Evolutionary conservation across 148 eudicot genomes (phyloP).

Genomic region (Heliosperma pusillum): DNA sequence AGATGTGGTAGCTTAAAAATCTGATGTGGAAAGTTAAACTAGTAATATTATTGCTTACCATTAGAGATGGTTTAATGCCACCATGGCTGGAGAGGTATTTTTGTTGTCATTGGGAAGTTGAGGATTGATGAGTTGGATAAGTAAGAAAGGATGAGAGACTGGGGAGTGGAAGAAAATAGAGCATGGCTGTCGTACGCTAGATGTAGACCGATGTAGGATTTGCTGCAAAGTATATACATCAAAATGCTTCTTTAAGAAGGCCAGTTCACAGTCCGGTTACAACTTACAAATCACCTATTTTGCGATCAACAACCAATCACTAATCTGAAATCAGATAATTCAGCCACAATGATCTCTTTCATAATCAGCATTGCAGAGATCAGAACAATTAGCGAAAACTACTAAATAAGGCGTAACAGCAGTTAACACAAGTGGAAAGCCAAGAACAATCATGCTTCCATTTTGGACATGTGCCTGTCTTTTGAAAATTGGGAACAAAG

Average conservation of each 20-base stretch:
- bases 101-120: too few species aligned
- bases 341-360: background rate
- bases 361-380: background rate
- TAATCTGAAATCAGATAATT: background rate
- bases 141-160: too few species aligned
- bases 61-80: too few species aligned
- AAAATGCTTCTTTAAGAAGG: background rate
- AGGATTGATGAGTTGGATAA: too few species aligned
- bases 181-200: too few species aligned
- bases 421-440: conserved; percentile 24
- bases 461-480: conserved; percentile 17
- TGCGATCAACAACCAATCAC: conserved; percentile 4
- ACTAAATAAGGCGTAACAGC: conserved; percentile 7
- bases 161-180: too few species aligned
- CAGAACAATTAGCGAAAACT: conserved; percentile 10
- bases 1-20: too few species aligned
- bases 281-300: background rate
- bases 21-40: too few species aligned
- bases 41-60: too few species aligned
- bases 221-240: background rate
- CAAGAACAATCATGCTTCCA: conserved; percentile 25
- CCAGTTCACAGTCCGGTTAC: background rate
- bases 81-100: too few species aligned
- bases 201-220: background rate
- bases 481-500: conserved; percentile 16